Evolutionary conservation across 2,329 filamentous ascomycete genomes (phyloP).

Genomic region (Lasiodiplodia sp.): DNA sequence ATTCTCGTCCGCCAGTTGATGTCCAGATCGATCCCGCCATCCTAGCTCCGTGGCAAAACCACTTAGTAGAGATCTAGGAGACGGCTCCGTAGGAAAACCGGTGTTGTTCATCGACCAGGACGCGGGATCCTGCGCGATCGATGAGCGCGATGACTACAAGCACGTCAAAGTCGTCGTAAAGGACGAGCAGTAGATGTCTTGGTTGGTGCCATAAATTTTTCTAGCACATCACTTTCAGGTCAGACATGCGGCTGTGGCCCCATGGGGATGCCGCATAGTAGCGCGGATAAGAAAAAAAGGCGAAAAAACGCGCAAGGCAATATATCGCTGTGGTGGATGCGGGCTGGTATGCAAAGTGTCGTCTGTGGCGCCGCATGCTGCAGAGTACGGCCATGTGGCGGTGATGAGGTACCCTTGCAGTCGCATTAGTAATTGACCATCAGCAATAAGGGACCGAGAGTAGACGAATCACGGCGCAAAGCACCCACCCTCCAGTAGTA

Average conservation of each 20-base stretch:
- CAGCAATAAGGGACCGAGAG: conserved; percentile 5
- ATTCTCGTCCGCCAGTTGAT: not conserved
- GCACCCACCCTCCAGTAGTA: not conserved
- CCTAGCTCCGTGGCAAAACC: conserved; percentile 11
- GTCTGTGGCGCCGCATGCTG: conserved; percentile 1
- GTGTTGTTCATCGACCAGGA: not conserved
- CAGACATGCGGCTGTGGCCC: not conserved
- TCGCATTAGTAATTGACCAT: not conserved
- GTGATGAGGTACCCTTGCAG: not conserved
- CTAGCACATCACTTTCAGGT: not conserved
- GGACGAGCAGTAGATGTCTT: too few species aligned
- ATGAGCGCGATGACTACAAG: not conserved
- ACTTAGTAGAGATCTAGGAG: not conserved
- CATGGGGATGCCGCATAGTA: not conserved
- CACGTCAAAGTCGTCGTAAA: too few species aligned
- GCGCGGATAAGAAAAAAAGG: not conserved
- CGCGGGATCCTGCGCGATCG: not conserved
- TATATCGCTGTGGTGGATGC: not conserved
- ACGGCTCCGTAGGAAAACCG: not conserved
- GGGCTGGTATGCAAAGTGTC: not conserved
- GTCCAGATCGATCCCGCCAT: not conserved
- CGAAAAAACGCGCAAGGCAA: not conserved
- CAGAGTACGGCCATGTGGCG: conserved; percentile 1
- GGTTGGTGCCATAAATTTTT: not conserved
- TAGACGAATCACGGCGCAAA: not conserved